Evolutionary conservation across 2,329 filamentous ascomycete species (phyloP).

Genomic region (Onygena corvina): DNA sequence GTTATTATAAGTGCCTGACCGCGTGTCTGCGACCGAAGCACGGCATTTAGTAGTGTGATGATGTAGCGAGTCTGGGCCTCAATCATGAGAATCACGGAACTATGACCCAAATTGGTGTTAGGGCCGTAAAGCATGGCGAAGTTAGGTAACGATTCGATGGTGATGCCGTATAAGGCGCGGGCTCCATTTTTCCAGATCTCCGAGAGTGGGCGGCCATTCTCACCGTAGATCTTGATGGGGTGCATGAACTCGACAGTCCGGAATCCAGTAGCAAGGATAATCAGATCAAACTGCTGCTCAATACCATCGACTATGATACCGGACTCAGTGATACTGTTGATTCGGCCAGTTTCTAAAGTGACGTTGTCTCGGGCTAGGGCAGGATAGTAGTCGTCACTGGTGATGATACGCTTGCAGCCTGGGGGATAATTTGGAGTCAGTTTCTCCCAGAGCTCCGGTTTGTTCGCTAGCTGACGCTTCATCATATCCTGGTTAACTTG

Average conservation of each 20-base stretch:
- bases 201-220: constrained; percentile 31
- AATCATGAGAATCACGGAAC: constrained; percentile 51
- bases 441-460: constrained; percentile 41
- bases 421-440: constrained; percentile 43
- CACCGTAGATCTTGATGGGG: constrained; percentile 43
- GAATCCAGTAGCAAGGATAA: constrained; percentile 50
- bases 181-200: constrained; percentile 45
- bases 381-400: constrained; percentile 46
- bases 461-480: constrained; percentile 37
- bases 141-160: constrained; percentile 43
- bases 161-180: constrained; percentile 40
- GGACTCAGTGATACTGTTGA: constrained; percentile 35
- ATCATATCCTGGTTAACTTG: constrained; percentile 29
- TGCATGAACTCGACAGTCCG: constrained; percentile 47
- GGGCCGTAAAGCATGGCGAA: constrained; percentile 49
- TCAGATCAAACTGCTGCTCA: constrained; percentile 42
- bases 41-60: constrained; percentile 38
- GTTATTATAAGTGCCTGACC: constrained; percentile 33
- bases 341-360: constrained; percentile 39
- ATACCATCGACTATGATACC: constrained; percentile 38
- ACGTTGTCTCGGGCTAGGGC: constrained; percentile 39
- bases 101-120: constrained; percentile 46
- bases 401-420: constrained; percentile 46
- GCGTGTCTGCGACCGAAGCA: constrained; percentile 35
- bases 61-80: constrained; percentile 47